phyloP scores from a whole-genome alignment of 208 protist genomes.

The Leishmania gerbilli region DNA sequence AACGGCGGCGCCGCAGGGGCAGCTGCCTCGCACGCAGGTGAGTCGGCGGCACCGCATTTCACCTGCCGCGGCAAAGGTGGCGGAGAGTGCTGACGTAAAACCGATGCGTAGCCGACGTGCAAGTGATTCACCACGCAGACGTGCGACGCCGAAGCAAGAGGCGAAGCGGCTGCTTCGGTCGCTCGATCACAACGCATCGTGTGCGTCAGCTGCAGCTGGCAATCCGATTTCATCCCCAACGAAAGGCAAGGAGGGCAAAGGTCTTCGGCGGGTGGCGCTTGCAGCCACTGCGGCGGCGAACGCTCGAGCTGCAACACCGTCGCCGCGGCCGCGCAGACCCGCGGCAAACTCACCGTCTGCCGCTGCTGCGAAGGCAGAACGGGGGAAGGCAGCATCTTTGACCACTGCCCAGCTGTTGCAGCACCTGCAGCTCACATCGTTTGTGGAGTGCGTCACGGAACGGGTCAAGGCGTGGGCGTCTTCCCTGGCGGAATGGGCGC shows the following conservation, averaged over 20 bases:
- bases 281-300: neutral
- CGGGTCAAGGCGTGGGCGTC: constrained; percentile 28
- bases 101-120: constrained; percentile 29
- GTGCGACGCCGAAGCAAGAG: constrained; percentile 11
- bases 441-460: constrained; percentile 22
- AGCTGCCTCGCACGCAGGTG: constrained; percentile 2
- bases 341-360: neutral
- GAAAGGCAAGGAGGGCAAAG: neutral
- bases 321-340: neutral
- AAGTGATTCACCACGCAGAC: constrained; percentile 15
- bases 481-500: constrained; percentile 31
- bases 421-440: constrained; percentile 15
- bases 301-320: neutral
- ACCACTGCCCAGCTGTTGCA: constrained; percentile 23
- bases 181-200: neutral
- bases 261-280: neutral
- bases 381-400: constrained; percentile 2
- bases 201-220: too few species aligned
- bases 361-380: neutral
- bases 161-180: constrained; percentile 16
- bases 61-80: neutral
- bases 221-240: neutral
- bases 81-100: neutral
- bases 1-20: neutral
- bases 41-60: constrained; percentile 2